Base-by-base conservation (phyloP, 1,284 basidiomycete genomes). In the Xerocomus minutiporus region DNA sequence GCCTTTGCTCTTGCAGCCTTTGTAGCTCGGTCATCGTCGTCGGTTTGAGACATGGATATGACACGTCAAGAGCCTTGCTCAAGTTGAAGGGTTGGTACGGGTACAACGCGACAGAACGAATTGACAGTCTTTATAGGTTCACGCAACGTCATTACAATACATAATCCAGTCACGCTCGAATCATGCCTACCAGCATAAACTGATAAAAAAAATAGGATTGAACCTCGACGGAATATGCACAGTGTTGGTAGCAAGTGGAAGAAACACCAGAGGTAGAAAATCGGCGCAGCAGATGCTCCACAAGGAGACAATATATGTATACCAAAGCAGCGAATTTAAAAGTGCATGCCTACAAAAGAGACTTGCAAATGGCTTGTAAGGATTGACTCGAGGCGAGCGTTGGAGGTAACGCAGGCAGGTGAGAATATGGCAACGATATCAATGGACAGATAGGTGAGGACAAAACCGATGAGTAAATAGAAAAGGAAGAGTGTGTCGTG, bases 1-100 rank as follows among this genome's bases (percentile, higher is more conserved):
- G 86, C 87, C 68, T 86, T 88, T 52, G 86, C 88, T 58, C 88
- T 80, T 3, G 88, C 89, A 56, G 88, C 81, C 70, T 86, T 90
- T 9, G 82, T 82, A 53, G 87, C 86, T 55, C 88, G 80, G 57
- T 91, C 88, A 54, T 91, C 89, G 52, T 84, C 84, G 61, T 88
- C 88, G 29, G 81, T 76, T 41, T 75, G 79, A 75, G 54, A 55
- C 65, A 55, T 61, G 51, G 51, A 44, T 43, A 50, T 36, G 35
- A 36, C n/a, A n/a, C 35, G n/a, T 36, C n/a, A 36, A 46, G 17
- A 11, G 25, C 25, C 25, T 25, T 25, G 25, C 25, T 25, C 25
- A 25, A 25, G 25, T 25, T 25, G 25, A 25, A 25, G 25, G 25
- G 25, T 25, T 25, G 25, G 23, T 43, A n/a, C 29, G 38, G 34